A percentile compares a stretch with the other conserved stretches of the same genome.
Evolutionary conservation across 345 rosid genomes (phyloP).

Genomic region (Gossypium herbaceum): DNA sequence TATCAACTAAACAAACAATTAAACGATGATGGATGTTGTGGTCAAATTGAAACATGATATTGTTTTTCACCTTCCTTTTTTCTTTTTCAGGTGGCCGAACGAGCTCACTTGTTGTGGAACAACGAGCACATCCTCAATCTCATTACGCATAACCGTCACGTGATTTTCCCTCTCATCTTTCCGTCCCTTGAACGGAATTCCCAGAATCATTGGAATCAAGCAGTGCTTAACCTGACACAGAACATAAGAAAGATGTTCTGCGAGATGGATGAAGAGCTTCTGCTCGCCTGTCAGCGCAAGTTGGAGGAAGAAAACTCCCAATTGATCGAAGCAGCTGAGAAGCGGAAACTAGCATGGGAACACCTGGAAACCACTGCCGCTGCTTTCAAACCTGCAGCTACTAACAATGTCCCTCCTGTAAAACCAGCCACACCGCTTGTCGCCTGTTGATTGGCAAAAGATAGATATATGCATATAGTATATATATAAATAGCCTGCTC

Average conservation of each 20-base stretch:
- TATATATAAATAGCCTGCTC: not conserved
- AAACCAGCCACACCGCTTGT: constrained; percentile 38
- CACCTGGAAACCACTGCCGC: constrained; percentile 52
- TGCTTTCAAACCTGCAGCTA: constrained; percentile 27
- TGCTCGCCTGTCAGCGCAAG: constrained; percentile 44
- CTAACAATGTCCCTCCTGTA: constrained; percentile 28
- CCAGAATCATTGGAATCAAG: constrained; percentile 70
- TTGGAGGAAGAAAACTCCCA: constrained; percentile 50
- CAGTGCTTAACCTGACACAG: constrained; percentile 63
- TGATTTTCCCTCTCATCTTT: constrained; percentile 51
- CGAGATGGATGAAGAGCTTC: constrained; percentile 71
- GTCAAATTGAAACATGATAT: constrained; percentile 8
- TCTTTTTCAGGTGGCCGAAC: constrained; percentile 65
- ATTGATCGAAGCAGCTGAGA: constrained; percentile 42
- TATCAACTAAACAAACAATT: not conserved
- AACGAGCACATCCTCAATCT: constrained; percentile 61
- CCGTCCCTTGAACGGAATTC: constrained; percentile 58
- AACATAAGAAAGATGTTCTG: constrained; percentile 51
- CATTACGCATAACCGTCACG: constrained; percentile 46
- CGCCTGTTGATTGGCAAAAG: constrained; percentile 41
- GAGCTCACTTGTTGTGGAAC: constrained; percentile 75
- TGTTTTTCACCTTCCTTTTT: not conserved
- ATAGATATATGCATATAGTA: not conserved
- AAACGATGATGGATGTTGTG: not conserved
- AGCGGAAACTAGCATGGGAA: constrained; percentile 59